These are phyloP conservation scores for Chiua virens DNA, from an alignment of 768 basidiomycete species.

Conservation along the genomic window DNA sequence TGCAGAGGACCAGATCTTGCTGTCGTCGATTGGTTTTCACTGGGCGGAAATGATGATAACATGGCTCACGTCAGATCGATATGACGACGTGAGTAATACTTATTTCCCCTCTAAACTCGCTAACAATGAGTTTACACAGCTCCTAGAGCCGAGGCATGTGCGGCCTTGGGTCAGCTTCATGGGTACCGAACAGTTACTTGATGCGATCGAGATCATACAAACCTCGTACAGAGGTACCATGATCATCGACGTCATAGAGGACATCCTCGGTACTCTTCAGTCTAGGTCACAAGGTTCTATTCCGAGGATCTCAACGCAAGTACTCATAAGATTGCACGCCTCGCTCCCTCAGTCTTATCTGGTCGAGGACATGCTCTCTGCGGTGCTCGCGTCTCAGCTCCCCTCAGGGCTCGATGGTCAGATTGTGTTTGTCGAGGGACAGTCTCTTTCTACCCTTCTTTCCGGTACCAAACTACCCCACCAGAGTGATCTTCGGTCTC, in stretches of 20 bases:
- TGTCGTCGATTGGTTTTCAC: conserved; percentile 40
- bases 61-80: conserved; percentile 9
- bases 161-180: conserved; percentile 58
- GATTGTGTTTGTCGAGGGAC: conserved; percentile 5
- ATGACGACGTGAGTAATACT: conserved; percentile 11
- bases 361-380: conserved; percentile 51
- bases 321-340: conserved; percentile 39
- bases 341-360: conserved; percentile 35
- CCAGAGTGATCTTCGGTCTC: neutral
- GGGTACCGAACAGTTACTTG: conserved; percentile 39
- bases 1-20: conserved; percentile 38
- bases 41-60: conserved; percentile 37
- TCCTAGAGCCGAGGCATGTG: conserved; percentile 12
- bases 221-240: neutral
- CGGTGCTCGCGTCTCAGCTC: conserved; percentile 36
- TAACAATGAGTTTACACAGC: neutral
- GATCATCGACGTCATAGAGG: conserved; percentile 31
- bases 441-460: conserved; percentile 4
- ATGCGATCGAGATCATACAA: conserved; percentile 43
- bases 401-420: conserved; percentile 30
- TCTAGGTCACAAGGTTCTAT: conserved; percentile 4
- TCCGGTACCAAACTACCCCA: neutral
- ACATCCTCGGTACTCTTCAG: conserved; percentile 37
- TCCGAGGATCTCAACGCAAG: conserved; percentile 29
- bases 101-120: neutral